Evolutionary conservation across 352 stramenopile genomes (phyloP), one percentile per base, ranked within the genome.

Genomic region (Pythium phragmitis): DNA sequence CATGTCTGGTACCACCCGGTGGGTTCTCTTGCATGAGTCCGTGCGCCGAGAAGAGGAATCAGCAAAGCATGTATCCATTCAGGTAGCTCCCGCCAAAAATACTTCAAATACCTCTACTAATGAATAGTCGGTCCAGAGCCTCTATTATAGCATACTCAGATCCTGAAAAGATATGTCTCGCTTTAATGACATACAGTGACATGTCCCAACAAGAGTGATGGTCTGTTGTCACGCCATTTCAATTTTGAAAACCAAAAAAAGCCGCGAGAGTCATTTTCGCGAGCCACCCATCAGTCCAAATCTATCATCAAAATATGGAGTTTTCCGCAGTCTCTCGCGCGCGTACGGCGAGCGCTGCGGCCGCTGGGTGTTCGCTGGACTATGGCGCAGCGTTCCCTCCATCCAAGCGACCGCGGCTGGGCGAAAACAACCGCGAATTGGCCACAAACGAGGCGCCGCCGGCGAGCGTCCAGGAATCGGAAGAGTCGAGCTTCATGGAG

Each of bases 351-450:
- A 65, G 56, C 28, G 49, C 52, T 8, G 34, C 43, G 6, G 43
- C 51, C 8, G 51, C 6, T 4, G 36, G 43, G 0, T 30, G 5
- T 17, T 7, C 57, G 2, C 16, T 55, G 28, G 57, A 63, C 42
- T 63, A 52, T 57, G 53, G 46, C 43, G 19, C 33, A 28, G 33
- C 45, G 47, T 63, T 67, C 23, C 64, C 55, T 57, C 64, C 64
- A 39, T 67, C 52, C 17, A 71, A 71, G 64, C 64, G 64, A 16
- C 23, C 54, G 37, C 37, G 41, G 41, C 39, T 58, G 37, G 47
- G 21, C 46, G 28, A 34, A 33, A 48, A 49, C 45, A 21, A 45
- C 53, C 19, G 28, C 16, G 59, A 57, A 67, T 45, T 61, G 46
- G 30, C 28, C 14, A 30, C 47, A 19, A 23, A 55, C 7, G 49